These are phyloP conservation scores for Coccomyxa sp. DNA, from an alignment of 139 green algal genomes.

Conservation along the genomic window DNA sequence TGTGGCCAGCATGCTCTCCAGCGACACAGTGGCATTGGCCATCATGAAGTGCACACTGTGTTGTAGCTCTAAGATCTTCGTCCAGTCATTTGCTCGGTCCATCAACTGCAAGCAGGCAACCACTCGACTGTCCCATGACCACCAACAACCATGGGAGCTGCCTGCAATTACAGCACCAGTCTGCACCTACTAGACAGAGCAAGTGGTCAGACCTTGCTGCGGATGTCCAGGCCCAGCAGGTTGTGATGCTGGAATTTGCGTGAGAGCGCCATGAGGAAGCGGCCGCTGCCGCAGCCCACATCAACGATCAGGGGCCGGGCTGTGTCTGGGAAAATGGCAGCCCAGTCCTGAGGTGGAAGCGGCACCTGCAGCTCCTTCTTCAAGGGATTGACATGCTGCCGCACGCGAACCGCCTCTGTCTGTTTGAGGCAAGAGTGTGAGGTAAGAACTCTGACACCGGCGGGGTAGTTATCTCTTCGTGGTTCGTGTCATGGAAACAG, in stretches of 20 bases:
- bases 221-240: conserved; percentile 82
- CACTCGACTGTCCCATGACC: no score
- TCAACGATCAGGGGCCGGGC: conserved; percentile 70
- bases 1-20: conserved; percentile 47
- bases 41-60: conserved; percentile 56
- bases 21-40: conserved; percentile 76
- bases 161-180: no score
- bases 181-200: no score
- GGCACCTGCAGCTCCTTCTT: conserved; percentile 31
- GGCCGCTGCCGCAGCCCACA: conserved; percentile 73
- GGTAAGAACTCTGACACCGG: no score
- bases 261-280: conserved; percentile 65
- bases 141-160: no score
- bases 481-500: no score
- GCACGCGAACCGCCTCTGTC: conserved; percentile 39
- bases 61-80: conserved; percentile 31
- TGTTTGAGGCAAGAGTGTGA: conserved; percentile 12
- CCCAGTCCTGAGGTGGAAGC: conserved; percentile 44
- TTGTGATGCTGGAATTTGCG: conserved; percentile 43
- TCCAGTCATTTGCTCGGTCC: conserved; percentile 72
- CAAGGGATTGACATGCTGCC: conserved; percentile 85
- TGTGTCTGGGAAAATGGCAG: conserved; percentile 41
- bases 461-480: no score
- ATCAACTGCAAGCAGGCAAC: conserved; percentile 45
- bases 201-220: conserved; percentile 27